Base-by-base conservation (phyloP, 768 basidiomycete species). In the Dioszegia crocea region DNA sequence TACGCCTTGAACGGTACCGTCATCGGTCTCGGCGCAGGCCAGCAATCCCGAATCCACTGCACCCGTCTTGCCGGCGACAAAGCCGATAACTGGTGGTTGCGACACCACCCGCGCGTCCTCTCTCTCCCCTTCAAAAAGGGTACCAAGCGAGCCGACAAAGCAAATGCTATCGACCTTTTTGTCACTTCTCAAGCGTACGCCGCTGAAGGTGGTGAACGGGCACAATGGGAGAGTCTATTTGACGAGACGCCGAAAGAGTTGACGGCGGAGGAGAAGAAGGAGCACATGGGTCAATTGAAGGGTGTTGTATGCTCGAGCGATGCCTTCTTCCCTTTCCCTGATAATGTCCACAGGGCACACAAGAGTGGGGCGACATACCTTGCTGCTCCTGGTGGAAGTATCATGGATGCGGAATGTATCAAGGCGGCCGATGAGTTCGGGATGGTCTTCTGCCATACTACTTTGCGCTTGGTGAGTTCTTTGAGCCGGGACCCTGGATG, bases 271-370 rank as follows among this genome's bases (percentile, higher is more conserved):
- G 92, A 96, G 79, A 86, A 83, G 75, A 83, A 81, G 70, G 83
- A 83, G 52, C 93, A 91, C 84, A 84, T 84, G 50, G 77, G 67
- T 45, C 80, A 86, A 79, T 80, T 98, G 57, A 86, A 87, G 60
- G 88, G 85, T 21, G 94, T 98, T 50, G 85, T 88, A 5, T 94
- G 96, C 78, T 89, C 89, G 30, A 92, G 90, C 61, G 96, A 99
- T 66, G 96, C 94, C 50, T 99, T 99, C 84, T 98, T 98, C 91
- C 96, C 96, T 17, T 98, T 98, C 85, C 84, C 94, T 12, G 96
- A 99, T 74, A 99, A 98, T 68, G 94, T 99, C 31, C 89, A 97
- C 75, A 83, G 96, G 44, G 89, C 91, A 50, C 82, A 84, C 77
- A 87, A 88, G 82, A 93, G 91, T 61, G 96, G 96, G 0, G 93